phyloP scores from a whole-genome alignment of 331 rosid species.

The Spiraea crenata region DNA sequence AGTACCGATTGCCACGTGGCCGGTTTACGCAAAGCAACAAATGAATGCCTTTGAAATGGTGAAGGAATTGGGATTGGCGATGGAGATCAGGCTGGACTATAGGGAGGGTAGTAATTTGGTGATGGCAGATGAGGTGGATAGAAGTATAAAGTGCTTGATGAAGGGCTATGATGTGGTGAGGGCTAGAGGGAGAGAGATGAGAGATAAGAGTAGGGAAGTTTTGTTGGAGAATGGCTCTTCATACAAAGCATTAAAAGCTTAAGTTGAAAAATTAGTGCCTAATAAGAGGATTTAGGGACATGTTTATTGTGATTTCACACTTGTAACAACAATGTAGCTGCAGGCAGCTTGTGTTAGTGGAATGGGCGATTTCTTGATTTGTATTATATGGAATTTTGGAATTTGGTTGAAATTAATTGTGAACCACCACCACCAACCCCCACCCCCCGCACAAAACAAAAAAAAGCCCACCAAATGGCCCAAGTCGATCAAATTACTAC shows the following conservation, averaged over 20 bases:
- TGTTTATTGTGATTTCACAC: too few species aligned
- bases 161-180: neutral
- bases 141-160: conserved; percentile 6
- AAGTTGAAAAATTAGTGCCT: neutral
- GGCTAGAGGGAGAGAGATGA: neutral
- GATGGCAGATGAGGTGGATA: conserved; percentile 8
- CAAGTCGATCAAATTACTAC: too few species aligned
- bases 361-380: too few species aligned
- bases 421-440: too few species aligned
- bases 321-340: too few species aligned
- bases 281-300: neutral
- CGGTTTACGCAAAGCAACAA: conserved; percentile 11
- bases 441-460: too few species aligned
- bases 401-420: too few species aligned
- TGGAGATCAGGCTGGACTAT: conserved; percentile 14
- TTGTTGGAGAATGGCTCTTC: conserved; percentile 15
- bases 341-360: too few species aligned
- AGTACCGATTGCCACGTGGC: conserved; percentile 17
- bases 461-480: too few species aligned
- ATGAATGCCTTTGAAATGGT: conserved; percentile 23
- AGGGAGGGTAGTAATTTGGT: conserved; percentile 11
- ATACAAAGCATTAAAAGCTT: neutral
- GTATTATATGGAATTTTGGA: too few species aligned
- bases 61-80: conserved; percentile 16
- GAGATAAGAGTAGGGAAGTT: conserved; percentile 8